Percentiles rank a stretch among this genome's conserved stretches.
These are phyloP conservation scores for Capronia americana DNA, from an alignment of 2,329 filamentous ascomycete genomes.

Conservation along the genomic window DNA sequence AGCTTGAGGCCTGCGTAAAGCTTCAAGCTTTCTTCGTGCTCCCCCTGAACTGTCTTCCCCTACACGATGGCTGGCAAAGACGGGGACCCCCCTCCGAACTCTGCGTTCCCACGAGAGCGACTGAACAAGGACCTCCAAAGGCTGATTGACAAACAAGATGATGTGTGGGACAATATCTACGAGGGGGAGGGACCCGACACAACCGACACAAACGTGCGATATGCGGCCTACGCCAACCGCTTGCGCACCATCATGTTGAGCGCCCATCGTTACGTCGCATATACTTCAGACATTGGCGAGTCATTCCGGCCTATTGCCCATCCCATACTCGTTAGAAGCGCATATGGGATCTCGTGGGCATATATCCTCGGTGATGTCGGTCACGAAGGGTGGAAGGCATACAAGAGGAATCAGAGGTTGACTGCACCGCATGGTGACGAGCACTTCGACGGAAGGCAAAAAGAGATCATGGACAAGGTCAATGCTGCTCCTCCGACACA, in stretches of 20 bases:
- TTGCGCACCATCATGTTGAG: slow-evolving; percentile 85
- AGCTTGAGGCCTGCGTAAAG: slow-evolving; percentile 3
- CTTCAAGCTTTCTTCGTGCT: slow-evolving; percentile 5
- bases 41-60: background rate
- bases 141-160: slow-evolving; percentile 68
- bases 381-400: slow-evolving; percentile 95
- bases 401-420: slow-evolving; percentile 79
- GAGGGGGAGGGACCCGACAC: slow-evolving; percentile 75
- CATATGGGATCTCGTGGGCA: slow-evolving; percentile 90
- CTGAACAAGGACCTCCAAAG: slow-evolving; percentile 63
- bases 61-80: slow-evolving; percentile 33
- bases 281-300: slow-evolving; percentile 95
- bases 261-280: slow-evolving; percentile 94
- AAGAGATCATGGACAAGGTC: slow-evolving; percentile 59
- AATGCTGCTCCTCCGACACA: slow-evolving; percentile 41
- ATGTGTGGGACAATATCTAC: slow-evolving; percentile 77
- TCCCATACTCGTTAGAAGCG: slow-evolving; percentile 77
- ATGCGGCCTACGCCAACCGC: slow-evolving; percentile 88
- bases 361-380: slow-evolving; percentile 90
- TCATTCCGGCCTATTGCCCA: slow-evolving; percentile 93
- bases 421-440: slow-evolving; percentile 69
- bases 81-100: slow-evolving; percentile 9
- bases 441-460: slow-evolving; percentile 25
- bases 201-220: slow-evolving; percentile 84
- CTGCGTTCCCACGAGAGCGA: slow-evolving; percentile 53